Conservation (phyloP, 805 yeast genomes). For the Metschnikowia shivogae region DNA sequence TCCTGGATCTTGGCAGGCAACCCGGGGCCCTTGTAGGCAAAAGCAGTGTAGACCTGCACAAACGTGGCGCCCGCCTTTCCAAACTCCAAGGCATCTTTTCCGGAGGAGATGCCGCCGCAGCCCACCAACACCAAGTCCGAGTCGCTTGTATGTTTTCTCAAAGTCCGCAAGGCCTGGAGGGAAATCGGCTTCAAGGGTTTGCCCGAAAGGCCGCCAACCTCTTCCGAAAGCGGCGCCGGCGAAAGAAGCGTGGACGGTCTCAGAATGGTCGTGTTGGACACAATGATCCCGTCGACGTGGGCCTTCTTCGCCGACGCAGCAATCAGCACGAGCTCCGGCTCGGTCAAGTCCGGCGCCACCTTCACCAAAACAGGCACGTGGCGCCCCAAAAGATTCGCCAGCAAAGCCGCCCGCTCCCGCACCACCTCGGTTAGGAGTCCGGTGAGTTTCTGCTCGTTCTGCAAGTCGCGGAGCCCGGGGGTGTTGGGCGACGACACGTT, state of each 20-base stretch:
- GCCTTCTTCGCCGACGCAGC: conserved; percentile 75
- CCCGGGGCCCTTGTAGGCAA: conserved; percentile 92
- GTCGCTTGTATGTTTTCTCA: conserved; percentile 75
- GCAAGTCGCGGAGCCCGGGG: conserved; percentile 88
- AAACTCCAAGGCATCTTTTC: conserved; percentile 85
- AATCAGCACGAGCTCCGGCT: conserved; percentile 74
- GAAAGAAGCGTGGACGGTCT: conserved; percentile 67
- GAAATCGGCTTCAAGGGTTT: conserved; percentile 80
- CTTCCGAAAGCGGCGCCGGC: conserved; percentile 33
- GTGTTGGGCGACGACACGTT: conserved; percentile 96
- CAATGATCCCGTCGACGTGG: conserved; percentile 84
- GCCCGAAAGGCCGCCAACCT: conserved; percentile 92
- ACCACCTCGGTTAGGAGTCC: conserved; percentile 63
- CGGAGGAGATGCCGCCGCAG: conserved; percentile 90
- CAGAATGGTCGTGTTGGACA: conserved; percentile 87
- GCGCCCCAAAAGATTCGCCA: conserved; percentile 36
- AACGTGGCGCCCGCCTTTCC: conserved; percentile 93
- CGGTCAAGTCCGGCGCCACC: conserved; percentile 89
- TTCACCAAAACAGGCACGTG: conserved; percentile 84
- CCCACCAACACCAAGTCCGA: conserved; percentile 76
- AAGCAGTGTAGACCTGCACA: conserved; percentile 81
- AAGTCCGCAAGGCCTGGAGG: conserved; percentile 61
- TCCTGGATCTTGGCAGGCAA: conserved; percentile 47
- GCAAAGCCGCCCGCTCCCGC: conserved; percentile 55
- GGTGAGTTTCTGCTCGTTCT: conserved; percentile 69